Evolutionary conservation across 257 asterid species (phyloP).

Genomic region (Ilex asprella): DNA sequence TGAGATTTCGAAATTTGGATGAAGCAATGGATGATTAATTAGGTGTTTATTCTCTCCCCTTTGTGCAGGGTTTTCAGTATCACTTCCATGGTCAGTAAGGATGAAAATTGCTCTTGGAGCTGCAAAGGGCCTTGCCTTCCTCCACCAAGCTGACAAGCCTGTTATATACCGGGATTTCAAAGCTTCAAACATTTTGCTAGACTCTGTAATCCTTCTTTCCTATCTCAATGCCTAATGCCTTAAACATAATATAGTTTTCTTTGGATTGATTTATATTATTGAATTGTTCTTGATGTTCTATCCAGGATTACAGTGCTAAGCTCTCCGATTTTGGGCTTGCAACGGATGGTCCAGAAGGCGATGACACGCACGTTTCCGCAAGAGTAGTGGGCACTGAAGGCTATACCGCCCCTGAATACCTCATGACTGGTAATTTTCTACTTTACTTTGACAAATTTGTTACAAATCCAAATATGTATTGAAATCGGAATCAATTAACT

Average conservation of each 20-base stretch:
- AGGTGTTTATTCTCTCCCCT: no score
- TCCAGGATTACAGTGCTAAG: slow-evolving; percentile 22
- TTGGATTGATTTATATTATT: no score
- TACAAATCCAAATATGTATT: no score
- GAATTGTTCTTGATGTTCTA: neutral
- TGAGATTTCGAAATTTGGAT: no score
- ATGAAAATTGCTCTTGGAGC: slow-evolving; percentile 24
- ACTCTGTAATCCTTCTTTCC: slow-evolving; percentile 7
- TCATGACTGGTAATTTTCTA: slow-evolving; percentile 17
- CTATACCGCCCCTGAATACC: slow-evolving; percentile 22
- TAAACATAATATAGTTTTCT: no score
- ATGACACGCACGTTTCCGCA: slow-evolving; percentile 21
- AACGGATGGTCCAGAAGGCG: slow-evolving; percentile 23
- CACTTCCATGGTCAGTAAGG: slow-evolving; percentile 20
- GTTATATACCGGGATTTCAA: slow-evolving; percentile 22
- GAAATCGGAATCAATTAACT: neutral
- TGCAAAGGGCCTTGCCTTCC: slow-evolving; percentile 22
- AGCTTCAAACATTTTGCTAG: slow-evolving; percentile 21
- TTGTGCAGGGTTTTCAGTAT: slow-evolving; percentile 13
- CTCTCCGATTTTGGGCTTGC: slow-evolving; percentile 24
- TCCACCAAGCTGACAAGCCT: slow-evolving; percentile 17
- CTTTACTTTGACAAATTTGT: neutral
- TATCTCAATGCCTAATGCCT: no score
- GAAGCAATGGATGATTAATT: no score
- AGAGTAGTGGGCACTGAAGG: slow-evolving; percentile 23